Evolutionary conservation across 2,329 filamentous ascomycete genomes (phyloP).

Genomic region (Coniosporium uncinatum): DNA sequence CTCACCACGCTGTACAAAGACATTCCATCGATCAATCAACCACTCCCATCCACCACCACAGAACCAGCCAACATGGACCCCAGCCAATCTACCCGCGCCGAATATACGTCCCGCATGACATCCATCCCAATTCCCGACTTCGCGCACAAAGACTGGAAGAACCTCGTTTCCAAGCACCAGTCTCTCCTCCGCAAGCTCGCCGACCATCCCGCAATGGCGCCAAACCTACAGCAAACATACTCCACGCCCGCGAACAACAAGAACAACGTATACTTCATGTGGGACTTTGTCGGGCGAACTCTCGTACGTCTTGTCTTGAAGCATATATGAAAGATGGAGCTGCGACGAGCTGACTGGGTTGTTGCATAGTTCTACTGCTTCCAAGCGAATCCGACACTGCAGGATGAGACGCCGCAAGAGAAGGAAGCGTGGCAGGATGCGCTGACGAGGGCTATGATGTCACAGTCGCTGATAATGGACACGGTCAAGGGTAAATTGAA

Average conservation of each 20-base stretch:
- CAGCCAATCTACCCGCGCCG: conserved; percentile 15
- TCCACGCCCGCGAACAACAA: conserved; percentile 23
- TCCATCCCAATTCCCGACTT: conserved; percentile 9
- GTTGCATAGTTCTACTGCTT: neutral
- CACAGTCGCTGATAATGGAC: neutral
- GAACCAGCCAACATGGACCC: conserved; percentile 9
- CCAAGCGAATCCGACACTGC: neutral
- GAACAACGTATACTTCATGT: conserved; percentile 28
- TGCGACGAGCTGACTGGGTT: neutral
- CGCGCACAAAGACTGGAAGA: conserved; percentile 12
- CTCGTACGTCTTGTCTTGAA: too few species aligned
- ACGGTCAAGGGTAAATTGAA: too few species aligned
- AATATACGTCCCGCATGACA: conserved; percentile 15
- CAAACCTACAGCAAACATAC: conserved; percentile 23
- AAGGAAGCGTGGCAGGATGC: neutral
- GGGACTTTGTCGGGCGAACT: conserved; percentile 23
- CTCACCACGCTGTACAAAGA: too few species aligned
- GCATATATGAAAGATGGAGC: too few species aligned
- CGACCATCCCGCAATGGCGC: conserved; percentile 21
- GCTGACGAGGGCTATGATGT: neutral
- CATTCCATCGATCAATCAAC: too few species aligned
- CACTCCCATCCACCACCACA: too few species aligned
- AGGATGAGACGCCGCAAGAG: neutral
- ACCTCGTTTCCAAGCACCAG: conserved; percentile 10
- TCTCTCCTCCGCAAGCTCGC: conserved; percentile 19